A percentile compares a stretch with the other conserved stretches of the same genome.
phyloP scores from a whole-genome alignment of 2,329 filamentous ascomycete species.

The Trichoderma endophyticum region DNA sequence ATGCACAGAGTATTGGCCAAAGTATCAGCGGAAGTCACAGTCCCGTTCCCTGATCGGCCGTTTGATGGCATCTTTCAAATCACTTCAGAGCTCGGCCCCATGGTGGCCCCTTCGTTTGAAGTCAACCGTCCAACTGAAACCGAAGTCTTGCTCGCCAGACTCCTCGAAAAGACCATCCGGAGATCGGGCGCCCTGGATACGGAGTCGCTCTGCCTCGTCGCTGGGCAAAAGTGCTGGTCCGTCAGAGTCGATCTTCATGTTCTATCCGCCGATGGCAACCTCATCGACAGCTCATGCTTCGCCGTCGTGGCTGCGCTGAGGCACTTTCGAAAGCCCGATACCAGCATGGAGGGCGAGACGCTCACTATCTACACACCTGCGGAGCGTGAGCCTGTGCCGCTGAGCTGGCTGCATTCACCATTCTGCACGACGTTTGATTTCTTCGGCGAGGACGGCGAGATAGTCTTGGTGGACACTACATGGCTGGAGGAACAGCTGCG shows the following conservation, averaged over 20 bases:
- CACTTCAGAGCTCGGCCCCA: constrained; percentile 83
- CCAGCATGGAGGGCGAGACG: constrained; percentile 77
- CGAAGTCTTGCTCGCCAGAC: constrained; percentile 80
- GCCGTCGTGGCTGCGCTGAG: constrained; percentile 83
- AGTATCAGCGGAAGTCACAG: constrained; percentile 82
- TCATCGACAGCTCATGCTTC: constrained; percentile 82
- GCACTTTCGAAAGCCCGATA: constrained; percentile 89
- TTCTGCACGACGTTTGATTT: constrained; percentile 89
- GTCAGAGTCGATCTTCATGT: constrained; percentile 90
- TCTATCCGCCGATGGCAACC: constrained; percentile 83
- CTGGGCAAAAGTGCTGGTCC: constrained; percentile 87
- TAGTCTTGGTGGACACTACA: constrained; percentile 66
- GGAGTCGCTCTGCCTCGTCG: constrained; percentile 90
- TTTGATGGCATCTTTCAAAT: constrained; percentile 97
- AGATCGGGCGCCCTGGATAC: constrained; percentile 90
- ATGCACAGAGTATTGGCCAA: constrained; percentile 69
- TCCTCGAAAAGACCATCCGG: constrained; percentile 91
- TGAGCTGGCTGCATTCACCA: constrained; percentile 89
- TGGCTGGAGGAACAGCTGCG: constrained; percentile 74
- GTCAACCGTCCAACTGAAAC: constrained; percentile 77
- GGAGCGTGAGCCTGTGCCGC: constrained; percentile 84
- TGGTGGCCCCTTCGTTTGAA: constrained; percentile 89
- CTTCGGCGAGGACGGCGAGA: constrained; percentile 68
- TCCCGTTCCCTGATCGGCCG: constrained; percentile 81
- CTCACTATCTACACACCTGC: constrained; percentile 80